These are phyloP conservation scores for Jackrogersella multiformis DNA, from an alignment of 495 filamentous ascomycete genomes.

Conservation along the genomic window DNA sequence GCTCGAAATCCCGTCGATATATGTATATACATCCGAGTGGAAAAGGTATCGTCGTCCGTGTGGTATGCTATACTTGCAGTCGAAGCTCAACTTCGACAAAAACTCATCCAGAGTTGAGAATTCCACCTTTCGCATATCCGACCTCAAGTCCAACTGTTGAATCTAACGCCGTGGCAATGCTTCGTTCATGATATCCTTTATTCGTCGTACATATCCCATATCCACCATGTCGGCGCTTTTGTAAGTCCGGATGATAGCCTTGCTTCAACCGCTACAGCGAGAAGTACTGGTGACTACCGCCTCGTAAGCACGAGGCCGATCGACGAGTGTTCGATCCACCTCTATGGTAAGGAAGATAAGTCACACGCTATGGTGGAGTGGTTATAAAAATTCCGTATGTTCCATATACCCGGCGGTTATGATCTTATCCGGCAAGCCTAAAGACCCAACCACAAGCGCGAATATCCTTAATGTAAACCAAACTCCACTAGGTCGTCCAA, in stretches of 20 bases:
- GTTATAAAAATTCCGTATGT: neutral
- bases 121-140: constrained; percentile 11
- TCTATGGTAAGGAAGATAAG: neutral
- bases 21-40: constrained; percentile 9
- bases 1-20: neutral
- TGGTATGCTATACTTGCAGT: constrained; percentile 2
- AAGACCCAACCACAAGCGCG: neutral
- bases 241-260: neutral
- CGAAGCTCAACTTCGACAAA: constrained; percentile 23
- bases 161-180: neutral
- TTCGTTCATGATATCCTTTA: neutral
- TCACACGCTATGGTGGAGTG: neutral
- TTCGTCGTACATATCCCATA: neutral
- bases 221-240: neutral
- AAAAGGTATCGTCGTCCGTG: neutral
- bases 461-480: neutral
- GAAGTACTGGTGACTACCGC: neutral
- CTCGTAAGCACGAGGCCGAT: neutral
- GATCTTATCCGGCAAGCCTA: neutral
- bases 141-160: constrained; percentile 11
- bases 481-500: neutral
- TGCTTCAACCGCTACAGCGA: neutral
- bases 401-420: neutral
- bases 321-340: neutral
- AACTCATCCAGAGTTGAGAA: constrained; percentile 3